Evolutionary conservation across 2,329 filamentous ascomycete species (phyloP).

Genomic region (Calonectria henricotiae): DNA sequence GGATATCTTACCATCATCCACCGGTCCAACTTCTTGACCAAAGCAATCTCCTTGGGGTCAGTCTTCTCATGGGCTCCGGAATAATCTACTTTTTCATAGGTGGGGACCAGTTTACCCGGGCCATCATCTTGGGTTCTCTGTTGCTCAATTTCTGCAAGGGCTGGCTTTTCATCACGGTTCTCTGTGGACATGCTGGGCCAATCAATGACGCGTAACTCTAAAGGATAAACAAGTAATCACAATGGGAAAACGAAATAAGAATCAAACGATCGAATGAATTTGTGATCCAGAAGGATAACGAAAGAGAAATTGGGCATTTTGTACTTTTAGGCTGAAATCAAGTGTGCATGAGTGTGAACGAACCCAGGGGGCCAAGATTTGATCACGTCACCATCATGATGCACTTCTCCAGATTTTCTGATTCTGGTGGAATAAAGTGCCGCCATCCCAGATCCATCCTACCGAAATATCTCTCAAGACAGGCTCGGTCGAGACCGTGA

Average conservation of each 20-base stretch:
- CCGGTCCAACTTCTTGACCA: slow-evolving; percentile 50
- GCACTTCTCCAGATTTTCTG: slow-evolving; percentile 8
- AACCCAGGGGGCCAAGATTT: neutral
- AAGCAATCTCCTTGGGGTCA: slow-evolving; percentile 50
- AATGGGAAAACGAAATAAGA: neutral
- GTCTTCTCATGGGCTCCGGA: slow-evolving; percentile 52
- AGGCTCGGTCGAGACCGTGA: slow-evolving; percentile 1
- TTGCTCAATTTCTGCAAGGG: slow-evolving; percentile 34
- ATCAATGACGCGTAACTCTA: neutral
- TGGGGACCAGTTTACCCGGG: slow-evolving; percentile 42
- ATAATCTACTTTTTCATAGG: slow-evolving; percentile 47
- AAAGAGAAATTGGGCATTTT: neutral
- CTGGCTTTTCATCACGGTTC: neutral
- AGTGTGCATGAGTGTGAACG: neutral
- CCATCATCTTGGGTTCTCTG: slow-evolving; percentile 46
- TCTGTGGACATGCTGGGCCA: neutral
- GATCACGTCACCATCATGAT: neutral
- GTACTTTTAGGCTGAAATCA: neutral
- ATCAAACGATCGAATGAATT: neutral
- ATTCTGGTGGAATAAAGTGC: neutral
- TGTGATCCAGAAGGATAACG: neutral
- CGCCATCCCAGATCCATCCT: neutral
- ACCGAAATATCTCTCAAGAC: neutral
- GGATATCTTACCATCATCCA: slow-evolving; percentile 48
- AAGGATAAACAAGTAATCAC: neutral